Evolutionary conservation across 768 basidiomycete genomes (phyloP).

Genomic region (button mushroom (Agaricus bisporus)): DNA sequence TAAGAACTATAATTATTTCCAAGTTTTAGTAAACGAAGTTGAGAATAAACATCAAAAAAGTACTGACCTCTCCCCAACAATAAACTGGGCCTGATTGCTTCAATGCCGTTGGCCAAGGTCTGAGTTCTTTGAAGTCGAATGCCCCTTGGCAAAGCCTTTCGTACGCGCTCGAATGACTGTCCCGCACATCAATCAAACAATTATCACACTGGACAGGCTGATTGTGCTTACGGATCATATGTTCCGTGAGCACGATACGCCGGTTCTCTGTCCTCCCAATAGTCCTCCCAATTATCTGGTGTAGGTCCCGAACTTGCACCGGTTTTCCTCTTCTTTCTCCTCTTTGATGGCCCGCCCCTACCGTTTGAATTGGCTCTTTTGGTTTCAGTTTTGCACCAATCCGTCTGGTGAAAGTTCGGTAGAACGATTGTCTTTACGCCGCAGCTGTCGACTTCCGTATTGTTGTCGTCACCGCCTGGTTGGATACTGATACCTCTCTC

Average conservation of each 20-base stretch:
- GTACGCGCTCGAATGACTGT: conserved; percentile 30
- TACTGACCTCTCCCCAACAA: conserved; percentile 62
- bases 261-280: conserved; percentile 63
- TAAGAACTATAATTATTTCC: not conserved
- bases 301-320: conserved; percentile 4
- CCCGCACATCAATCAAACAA: conserved; percentile 5
- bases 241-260: conserved; percentile 29
- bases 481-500: conserved; percentile 29
- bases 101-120: conserved; percentile 31
- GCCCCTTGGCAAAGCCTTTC: conserved; percentile 55
- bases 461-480: conserved; percentile 37
- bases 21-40: not conserved
- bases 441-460: conserved; percentile 54
- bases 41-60: not conserved
- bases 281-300: conserved; percentile 53
- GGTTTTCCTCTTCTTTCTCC: conserved; percentile 15
- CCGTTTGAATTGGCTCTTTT: conserved; percentile 30
- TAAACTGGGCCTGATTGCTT: conserved; percentile 31
- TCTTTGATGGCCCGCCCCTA: conserved; percentile 8
- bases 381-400: conserved; percentile 50
- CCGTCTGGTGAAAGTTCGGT: conserved; percentile 43
- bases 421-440: conserved; percentile 64
- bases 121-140: conserved; percentile 43
- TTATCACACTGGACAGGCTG: not conserved
- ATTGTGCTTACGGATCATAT: conserved; percentile 43